Evolutionary conservation across 441 rosid species (phyloP).

Genomic region (Flueggea neowawraea): DNA sequence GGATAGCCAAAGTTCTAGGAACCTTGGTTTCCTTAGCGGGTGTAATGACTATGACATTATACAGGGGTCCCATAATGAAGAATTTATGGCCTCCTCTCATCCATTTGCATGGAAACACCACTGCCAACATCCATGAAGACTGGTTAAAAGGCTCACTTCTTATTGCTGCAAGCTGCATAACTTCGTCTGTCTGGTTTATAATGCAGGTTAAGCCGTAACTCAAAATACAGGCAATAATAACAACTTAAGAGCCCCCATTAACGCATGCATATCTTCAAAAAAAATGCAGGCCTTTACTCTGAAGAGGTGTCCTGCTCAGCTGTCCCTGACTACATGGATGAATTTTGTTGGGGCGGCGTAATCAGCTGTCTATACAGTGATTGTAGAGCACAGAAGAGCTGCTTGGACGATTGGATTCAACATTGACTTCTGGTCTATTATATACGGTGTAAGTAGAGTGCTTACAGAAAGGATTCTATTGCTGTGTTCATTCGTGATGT

Average conservation of each 20-base stretch:
- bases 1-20: constrained; percentile 54
- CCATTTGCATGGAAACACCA: constrained; percentile 16
- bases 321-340: constrained; percentile 73
- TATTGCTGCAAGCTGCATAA: constrained; percentile 48
- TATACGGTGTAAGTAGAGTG: constrained; percentile 46
- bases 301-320: constrained; percentile 60
- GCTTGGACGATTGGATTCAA: constrained; percentile 58
- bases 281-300: constrained; percentile 44
- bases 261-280: background rate
- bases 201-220: constrained; percentile 46
- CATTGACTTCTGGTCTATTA: constrained; percentile 53
- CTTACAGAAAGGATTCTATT: background rate
- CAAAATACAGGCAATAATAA: no score
- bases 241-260: no score
- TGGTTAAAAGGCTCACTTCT: constrained; percentile 70
- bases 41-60: constrained; percentile 56
- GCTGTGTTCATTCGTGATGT: background rate
- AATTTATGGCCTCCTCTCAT: constrained; percentile 36
- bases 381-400: constrained; percentile 35
- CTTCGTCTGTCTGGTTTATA: constrained; percentile 59
- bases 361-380: constrained; percentile 53
- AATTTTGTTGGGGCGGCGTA: constrained; percentile 53
- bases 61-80: constrained; percentile 48
- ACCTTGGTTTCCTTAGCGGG: constrained; percentile 49
- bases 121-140: constrained; percentile 19